A percentile compares a stretch with the other conserved stretches of the same genome.
phyloP scores from a whole-genome alignment of 257 asterid genomes.

The Ilex aquifolium region DNA sequence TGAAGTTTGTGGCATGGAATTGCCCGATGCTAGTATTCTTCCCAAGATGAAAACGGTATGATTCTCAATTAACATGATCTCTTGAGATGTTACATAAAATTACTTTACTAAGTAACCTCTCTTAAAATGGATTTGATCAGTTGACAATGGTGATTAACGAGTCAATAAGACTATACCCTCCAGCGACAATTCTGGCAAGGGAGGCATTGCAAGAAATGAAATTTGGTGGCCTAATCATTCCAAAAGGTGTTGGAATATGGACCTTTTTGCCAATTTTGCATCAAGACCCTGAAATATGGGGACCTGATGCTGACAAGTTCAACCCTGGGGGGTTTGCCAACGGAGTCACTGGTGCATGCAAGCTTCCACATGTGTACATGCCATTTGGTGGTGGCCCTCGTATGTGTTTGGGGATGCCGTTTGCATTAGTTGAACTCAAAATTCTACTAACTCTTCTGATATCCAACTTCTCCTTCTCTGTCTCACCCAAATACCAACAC shows the following conservation, averaged over 20 bases:
- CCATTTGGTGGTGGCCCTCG: background rate
- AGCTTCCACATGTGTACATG: constrained; percentile 32
- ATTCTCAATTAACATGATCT: background rate
- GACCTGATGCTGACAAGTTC: constrained; percentile 34
- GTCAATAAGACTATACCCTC: constrained; percentile 41
- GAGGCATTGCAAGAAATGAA: constrained; percentile 35
- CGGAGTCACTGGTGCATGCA: constrained; percentile 46
- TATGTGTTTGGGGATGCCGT: background rate
- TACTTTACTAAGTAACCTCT: background rate
- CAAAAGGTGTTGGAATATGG: constrained; percentile 44
- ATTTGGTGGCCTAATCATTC: constrained; percentile 25
- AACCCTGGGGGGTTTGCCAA: constrained; percentile 41
- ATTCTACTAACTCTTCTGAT: background rate
- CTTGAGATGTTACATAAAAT: background rate
- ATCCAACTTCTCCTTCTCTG: background rate
- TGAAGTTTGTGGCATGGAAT: constrained; percentile 23
- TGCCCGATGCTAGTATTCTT: constrained; percentile 35
- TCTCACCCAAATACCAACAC: background rate
- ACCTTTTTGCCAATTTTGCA: constrained; percentile 28
- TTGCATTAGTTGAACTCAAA: background rate
- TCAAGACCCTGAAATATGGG: constrained; percentile 37
- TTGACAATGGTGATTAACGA: constrained; percentile 48
- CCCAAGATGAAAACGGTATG: constrained; percentile 42
- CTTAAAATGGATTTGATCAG: constrained; percentile 7
- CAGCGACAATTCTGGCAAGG: constrained; percentile 30